Evolutionary conservation across 176 grass and related monocot species (phyloP).

Genomic region (Saccharum officinarum): DNA sequence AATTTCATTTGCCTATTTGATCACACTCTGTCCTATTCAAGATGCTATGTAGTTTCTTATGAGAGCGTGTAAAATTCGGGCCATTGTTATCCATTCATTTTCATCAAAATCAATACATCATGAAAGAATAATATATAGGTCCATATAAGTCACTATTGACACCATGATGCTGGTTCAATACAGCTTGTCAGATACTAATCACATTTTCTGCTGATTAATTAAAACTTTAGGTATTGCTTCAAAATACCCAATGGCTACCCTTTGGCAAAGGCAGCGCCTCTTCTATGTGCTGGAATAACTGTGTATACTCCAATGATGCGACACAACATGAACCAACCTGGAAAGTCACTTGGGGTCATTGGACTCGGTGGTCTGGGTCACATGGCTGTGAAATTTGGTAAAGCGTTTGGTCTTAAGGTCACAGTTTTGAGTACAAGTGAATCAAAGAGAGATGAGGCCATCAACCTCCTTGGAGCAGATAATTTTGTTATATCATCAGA

Average conservation of each 20-base stretch:
- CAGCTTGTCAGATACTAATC: background rate
- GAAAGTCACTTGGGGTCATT: conserved; percentile 72
- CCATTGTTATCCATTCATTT: background rate
- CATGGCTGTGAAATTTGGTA: conserved; percentile 85
- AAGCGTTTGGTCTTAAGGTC: conserved; percentile 71
- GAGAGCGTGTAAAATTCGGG: background rate
- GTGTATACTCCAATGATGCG: conserved; percentile 77
- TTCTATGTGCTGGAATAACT: conserved; percentile 78
- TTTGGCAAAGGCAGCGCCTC: conserved; percentile 64
- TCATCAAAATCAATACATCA: background rate
- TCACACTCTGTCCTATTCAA: background rate
- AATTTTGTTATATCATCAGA: conserved; percentile 80
- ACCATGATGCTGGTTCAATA: background rate
- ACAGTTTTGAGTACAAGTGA: conserved; percentile 76
- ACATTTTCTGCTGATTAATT: background rate
- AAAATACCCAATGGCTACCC: conserved; percentile 81
- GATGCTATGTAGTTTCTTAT: background rate
- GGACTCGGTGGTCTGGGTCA: conserved; percentile 77
- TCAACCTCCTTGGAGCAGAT: conserved; percentile 61
- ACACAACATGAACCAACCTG: conserved; percentile 85
- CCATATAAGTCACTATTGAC: background rate
- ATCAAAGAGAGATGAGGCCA: conserved; percentile 78
- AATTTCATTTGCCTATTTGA: background rate
- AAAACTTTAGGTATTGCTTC: conserved; percentile 54
- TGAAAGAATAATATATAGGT: background rate